Conservation (phyloP, 345 rosid genomes). For the Salix koriyanagi region DNA sequence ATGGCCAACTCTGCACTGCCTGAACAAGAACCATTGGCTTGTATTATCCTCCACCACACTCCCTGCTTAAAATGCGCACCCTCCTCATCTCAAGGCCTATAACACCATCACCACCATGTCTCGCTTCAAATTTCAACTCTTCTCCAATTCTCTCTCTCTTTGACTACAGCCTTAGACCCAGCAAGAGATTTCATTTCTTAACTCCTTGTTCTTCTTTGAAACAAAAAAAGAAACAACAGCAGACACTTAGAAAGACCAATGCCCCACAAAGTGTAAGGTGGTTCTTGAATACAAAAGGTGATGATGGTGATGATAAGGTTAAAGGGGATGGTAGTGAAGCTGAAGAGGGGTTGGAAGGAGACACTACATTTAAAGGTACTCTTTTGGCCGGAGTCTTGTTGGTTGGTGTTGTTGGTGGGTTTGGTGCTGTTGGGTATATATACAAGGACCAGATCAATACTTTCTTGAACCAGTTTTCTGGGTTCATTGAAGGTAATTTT, state of each 20-base stretch:
- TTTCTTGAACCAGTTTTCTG: slow-evolving; percentile 73
- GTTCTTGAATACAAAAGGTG: slow-evolving; percentile 63
- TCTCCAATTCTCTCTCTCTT: slow-evolving; percentile 22
- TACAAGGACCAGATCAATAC: slow-evolving; percentile 80
- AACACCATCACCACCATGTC: slow-evolving; percentile 6
- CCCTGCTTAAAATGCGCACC: slow-evolving; percentile 32
- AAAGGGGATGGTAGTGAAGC: slow-evolving; percentile 16
- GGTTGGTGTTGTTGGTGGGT: slow-evolving; percentile 84
- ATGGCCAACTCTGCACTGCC: background rate
- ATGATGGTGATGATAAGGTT: slow-evolving; percentile 23
- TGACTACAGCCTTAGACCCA: slow-evolving; percentile 51
- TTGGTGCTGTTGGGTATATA: slow-evolving; percentile 60
- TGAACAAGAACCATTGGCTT: background rate
- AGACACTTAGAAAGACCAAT: slow-evolving; percentile 45
- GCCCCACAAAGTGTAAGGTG: slow-evolving; percentile 66
- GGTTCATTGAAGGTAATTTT: slow-evolving; percentile 70
- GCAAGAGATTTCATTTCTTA: slow-evolving; percentile 60
- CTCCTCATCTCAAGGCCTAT: slow-evolving; percentile 18
- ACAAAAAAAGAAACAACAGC: slow-evolving; percentile 63
- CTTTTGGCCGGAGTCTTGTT: slow-evolving; percentile 78
- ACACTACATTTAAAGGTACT: slow-evolving; percentile 70
- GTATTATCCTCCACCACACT: background rate
- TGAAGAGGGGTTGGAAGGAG: slow-evolving; percentile 38
- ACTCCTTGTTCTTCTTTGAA: slow-evolving; percentile 71
- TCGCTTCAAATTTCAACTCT: slow-evolving; percentile 28